Base-by-base conservation (phyloP, 1,284 basidiomycete genomes). In the Sanghuangporus baumii region DNA sequence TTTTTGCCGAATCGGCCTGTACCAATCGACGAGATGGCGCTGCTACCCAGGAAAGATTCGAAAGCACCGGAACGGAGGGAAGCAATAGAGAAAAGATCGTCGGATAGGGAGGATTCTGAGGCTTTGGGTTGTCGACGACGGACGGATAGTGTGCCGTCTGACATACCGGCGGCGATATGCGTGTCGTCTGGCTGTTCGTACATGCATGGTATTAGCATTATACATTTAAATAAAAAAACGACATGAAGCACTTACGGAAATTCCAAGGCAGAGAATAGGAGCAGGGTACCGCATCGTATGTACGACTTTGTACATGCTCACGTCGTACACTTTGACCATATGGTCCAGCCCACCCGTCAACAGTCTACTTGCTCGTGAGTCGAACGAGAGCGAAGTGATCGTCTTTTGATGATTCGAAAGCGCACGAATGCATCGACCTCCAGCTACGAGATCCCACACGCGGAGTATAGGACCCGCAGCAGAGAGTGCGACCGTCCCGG, bases 201-300 rank as follows among this genome's bases (percentile, higher is more conserved):
- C 48, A 43, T 18, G 46, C 2, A 36, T 67, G 16, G 3, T 36
- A 4, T 54, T 37, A 14, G 37, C 4, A 16, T 6, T n/a, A 18
- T 8, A 36, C 20, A n/a, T 37, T 38, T 2, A 9, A 11, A 36
- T 1, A 8, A 36, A 9, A 64, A 48, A 34, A n/a, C 40, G 38
- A 34, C 62, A 54, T 1, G 20, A 7, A n/a, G 47, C 14, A 79
- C 86, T 71, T 71, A 93, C 93, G 65, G 92, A 98, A 64, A 93
- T 81, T n/a, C 94, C 95, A 52, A 99, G 78, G 70, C 88, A 94
- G 5, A 99, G 80, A 3, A 99, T 78, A 0, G 96, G 94, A 1
- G 95, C 93, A 2, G 96, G 93, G 74, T 99, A 99, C 48, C 96
- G 89, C 94, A 99, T 99, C 0, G 97, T 98, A 73, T 99, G 97